Conservation (phyloP, 2,329 filamentous ascomycete genomes). For the Xylariaceae sp. region DNA sequence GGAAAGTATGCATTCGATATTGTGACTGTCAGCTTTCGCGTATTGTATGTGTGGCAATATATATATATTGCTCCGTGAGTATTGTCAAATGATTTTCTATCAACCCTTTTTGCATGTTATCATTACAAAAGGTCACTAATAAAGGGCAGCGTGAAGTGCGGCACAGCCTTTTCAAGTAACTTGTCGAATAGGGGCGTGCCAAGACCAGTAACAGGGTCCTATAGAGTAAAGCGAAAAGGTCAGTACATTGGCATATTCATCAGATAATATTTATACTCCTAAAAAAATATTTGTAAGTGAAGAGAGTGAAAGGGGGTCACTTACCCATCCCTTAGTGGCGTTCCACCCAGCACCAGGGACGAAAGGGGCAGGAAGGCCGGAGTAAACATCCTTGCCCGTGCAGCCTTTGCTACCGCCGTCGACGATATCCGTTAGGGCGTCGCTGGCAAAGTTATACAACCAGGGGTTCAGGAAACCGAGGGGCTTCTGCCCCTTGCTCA, state of each 20-base stretch:
- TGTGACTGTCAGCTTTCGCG: no score
- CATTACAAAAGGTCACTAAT: no score
- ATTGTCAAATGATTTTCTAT: no score
- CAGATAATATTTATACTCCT: not conserved
- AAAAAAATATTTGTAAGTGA: not conserved
- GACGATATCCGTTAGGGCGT: constrained; percentile 55
- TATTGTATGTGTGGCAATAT: no score
- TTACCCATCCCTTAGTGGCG: constrained; percentile 49
- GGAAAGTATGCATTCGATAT: no score
- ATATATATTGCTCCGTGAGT: no score
- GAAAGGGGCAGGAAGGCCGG: constrained; percentile 33
- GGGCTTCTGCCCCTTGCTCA: not conserved
- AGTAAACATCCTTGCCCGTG: constrained; percentile 37
- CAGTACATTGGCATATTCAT: not conserved
- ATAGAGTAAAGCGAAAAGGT: not conserved
- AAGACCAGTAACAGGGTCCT: constrained; percentile 46
- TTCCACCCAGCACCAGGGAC: constrained; percentile 48
- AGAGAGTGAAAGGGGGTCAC: not conserved
- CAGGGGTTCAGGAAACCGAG: constrained; percentile 20
- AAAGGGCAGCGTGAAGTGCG: constrained; percentile 18
- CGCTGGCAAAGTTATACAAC: constrained; percentile 66
- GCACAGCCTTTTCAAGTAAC: constrained; percentile 35
- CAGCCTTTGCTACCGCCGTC: constrained; percentile 44
- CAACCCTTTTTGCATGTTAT: no score
- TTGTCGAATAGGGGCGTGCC: constrained; percentile 52